phyloP scores from a whole-genome alignment of 1,284 basidiomycete species.

The Cryptococcus sp. region DNA sequence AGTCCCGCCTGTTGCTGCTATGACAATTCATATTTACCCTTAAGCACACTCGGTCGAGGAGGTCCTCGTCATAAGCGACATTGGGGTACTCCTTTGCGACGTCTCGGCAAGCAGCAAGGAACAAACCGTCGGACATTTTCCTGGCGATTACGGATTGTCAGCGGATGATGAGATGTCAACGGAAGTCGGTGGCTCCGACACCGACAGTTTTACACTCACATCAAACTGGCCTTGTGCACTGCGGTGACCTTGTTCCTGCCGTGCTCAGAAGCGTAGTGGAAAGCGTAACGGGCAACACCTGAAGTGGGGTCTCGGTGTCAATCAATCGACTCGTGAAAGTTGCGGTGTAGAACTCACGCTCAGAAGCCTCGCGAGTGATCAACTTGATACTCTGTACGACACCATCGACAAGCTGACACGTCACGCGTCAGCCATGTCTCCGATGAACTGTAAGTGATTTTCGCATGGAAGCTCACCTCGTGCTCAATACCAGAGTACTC shows the following conservation, averaged over 20 bases:
- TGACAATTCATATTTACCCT: constrained; percentile 60
- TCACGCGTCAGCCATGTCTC: neutral
- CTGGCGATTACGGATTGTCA: constrained; percentile 24
- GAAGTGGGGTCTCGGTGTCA: no score
- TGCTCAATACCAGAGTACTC: constrained; percentile 99
- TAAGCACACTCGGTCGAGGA: constrained; percentile 94
- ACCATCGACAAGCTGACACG: constrained; percentile 74
- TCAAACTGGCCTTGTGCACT: constrained; percentile 99
- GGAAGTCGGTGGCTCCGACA: no score
- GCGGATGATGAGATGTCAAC: neutral
- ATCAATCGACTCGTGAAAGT: no score
- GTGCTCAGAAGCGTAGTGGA: constrained; percentile 90
- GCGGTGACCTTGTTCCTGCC: constrained; percentile 93
- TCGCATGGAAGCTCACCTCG: constrained; percentile 57
- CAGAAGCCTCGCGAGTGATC: constrained; percentile 98
- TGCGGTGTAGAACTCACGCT: constrained; percentile 59
- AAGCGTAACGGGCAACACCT: constrained; percentile 91
- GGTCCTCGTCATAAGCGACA: constrained; percentile 92
- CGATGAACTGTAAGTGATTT: neutral
- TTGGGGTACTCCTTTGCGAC: constrained; percentile 96
- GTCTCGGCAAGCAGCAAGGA: constrained; percentile 94
- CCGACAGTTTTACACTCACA: no score
- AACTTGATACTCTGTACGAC: constrained; percentile 99
- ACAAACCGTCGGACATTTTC: constrained; percentile 99
- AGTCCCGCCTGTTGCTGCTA: neutral